phyloP scores from a whole-genome alignment of 2,329 filamentous ascomycete genomes.

The Phialocephala subalpina region DNA sequence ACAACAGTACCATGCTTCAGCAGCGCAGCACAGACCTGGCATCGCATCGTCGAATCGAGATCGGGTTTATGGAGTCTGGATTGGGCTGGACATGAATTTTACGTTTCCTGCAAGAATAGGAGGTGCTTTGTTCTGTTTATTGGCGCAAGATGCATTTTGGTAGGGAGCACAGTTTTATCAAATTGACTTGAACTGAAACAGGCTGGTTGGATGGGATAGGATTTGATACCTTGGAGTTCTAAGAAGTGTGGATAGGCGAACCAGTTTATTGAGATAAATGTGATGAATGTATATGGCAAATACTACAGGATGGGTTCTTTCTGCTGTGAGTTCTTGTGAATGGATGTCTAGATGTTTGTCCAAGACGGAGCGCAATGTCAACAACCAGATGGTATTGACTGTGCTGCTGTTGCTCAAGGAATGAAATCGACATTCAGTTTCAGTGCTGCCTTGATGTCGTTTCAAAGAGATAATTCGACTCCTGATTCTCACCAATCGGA shows the following conservation, averaged over 20 bases:
- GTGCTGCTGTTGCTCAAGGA: too few species aligned
- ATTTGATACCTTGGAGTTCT: slow-evolving; percentile 42
- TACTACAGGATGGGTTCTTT: background rate
- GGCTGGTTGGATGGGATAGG: slow-evolving; percentile 24
- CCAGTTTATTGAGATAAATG: slow-evolving; percentile 23
- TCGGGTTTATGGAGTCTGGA: slow-evolving; percentile 17
- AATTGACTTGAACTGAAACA: slow-evolving; percentile 34
- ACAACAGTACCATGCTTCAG: slow-evolving; percentile 12
- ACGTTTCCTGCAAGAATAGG: background rate
- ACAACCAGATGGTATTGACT: too few species aligned
- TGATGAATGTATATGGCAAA: slow-evolving; percentile 17
- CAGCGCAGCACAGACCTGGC: slow-evolving; percentile 21
- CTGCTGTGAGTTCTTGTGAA: background rate
- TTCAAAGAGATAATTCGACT: background rate
- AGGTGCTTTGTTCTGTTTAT: slow-evolving; percentile 22
- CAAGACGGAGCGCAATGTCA: background rate
- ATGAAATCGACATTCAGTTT: background rate
- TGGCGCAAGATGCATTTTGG: slow-evolving; percentile 21
- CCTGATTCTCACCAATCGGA: background rate
- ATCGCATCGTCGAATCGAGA: slow-evolving; percentile 23
- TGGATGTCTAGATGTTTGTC: background rate
- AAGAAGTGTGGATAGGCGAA: slow-evolving; percentile 32
- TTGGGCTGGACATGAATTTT: slow-evolving; percentile 10
- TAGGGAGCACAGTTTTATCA: slow-evolving; percentile 24
- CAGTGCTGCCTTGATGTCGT: background rate